phyloP scores from a whole-genome alignment of 257 asterid species.

The Lycium ferocissimum region DNA sequence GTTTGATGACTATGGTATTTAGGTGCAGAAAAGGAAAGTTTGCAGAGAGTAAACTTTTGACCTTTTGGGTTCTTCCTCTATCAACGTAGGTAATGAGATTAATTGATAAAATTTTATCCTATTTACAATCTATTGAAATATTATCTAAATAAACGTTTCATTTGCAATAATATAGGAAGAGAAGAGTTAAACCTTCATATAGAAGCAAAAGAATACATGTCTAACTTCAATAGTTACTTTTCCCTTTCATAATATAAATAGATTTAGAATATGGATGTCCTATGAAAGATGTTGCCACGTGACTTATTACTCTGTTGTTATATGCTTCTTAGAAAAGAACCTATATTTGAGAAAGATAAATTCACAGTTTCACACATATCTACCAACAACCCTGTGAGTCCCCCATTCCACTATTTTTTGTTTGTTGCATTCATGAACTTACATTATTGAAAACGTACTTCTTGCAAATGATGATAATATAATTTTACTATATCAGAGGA shows the following conservation, averaged over 20 bases:
- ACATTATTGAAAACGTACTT: not conserved
- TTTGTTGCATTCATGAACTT: not conserved
- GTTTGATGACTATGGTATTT: no score
- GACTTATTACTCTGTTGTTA: not conserved
- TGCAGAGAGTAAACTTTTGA: not conserved
- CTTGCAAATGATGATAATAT: not conserved
- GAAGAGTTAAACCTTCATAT: not conserved
- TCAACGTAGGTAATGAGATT: not conserved
- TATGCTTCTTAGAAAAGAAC: no score
- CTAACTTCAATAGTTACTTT: not conserved
- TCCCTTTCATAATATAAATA: not conserved
- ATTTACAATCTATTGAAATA: no score
- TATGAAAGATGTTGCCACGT: not conserved
- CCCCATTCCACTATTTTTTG: no score
- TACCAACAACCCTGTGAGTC: no score
- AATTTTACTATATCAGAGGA: not conserved
- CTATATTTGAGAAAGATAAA: no score
- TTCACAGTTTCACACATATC: no score
- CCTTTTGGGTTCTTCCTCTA: not conserved
- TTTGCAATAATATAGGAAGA: no score
- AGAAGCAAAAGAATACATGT: not conserved
- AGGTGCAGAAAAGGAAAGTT: no score
- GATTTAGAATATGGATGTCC: not conserved
- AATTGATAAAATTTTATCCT: no score
- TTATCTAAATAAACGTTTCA: no score